A percentile compares a stretch with the other conserved stretches of the same genome.
These are phyloP conservation scores for Tagetes patula DNA, from an alignment of 129 eudicot species.

Conservation along the genomic window DNA sequence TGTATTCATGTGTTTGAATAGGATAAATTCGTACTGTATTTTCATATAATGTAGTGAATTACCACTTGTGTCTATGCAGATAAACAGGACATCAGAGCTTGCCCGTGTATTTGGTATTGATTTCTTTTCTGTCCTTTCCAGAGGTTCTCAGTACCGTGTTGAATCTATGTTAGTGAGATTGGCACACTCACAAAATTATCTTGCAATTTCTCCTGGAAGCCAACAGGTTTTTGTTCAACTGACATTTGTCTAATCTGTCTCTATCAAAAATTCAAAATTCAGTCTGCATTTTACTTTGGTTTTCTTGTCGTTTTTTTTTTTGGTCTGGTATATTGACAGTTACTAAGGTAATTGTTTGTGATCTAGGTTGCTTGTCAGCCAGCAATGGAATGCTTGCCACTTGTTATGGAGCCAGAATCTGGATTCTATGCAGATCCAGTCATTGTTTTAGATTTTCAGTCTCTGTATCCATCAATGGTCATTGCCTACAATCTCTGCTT, in stretches of 20 bases:
- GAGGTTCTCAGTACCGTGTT: slow-evolving; percentile 99
- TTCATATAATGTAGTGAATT: slow-evolving; percentile 14
- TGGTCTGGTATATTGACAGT: slow-evolving; percentile 6
- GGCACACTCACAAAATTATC: slow-evolving; percentile 91
- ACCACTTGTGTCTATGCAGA: slow-evolving; percentile 40
- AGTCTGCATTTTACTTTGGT: background rate
- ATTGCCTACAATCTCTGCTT: slow-evolving; percentile 96
- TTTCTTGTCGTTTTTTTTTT: background rate
- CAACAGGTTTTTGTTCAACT: slow-evolving; percentile 55
- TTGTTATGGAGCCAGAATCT: slow-evolving; percentile 99
- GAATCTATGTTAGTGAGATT: slow-evolving; percentile 92
- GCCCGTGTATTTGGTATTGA: slow-evolving; percentile 98
- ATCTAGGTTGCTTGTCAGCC: slow-evolving; percentile 87
- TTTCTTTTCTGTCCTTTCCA: slow-evolving; percentile 92
- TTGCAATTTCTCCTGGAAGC: slow-evolving; percentile 87
- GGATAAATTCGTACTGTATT: background rate
- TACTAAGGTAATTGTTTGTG: slow-evolving; percentile 2
- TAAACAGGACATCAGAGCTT: slow-evolving; percentile 97
- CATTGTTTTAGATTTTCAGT: slow-evolving; percentile 88
- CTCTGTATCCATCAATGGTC: slow-evolving; percentile 98
- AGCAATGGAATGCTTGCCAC: slow-evolving; percentile 98
- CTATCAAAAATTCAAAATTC: slow-evolving; percentile 14
- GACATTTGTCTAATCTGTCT: slow-evolving; percentile 3
- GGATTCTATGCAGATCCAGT: slow-evolving; percentile 95
- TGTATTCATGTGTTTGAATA: slow-evolving; percentile 20